phyloP scores from a whole-genome alignment of 257 asterid genomes.

The Fraxinus americana region DNA sequence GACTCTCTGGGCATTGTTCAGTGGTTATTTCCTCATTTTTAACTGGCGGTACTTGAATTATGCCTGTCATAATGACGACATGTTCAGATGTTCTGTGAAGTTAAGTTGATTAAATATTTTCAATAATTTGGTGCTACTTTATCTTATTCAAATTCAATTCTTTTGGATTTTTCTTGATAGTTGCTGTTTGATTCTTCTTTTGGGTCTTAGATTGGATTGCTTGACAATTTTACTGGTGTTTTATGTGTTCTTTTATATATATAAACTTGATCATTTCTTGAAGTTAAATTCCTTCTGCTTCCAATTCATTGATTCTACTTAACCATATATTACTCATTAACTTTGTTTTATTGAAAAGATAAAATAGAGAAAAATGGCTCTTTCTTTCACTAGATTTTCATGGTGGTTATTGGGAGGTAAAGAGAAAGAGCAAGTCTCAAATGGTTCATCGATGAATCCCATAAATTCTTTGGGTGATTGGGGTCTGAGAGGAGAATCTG shows the following conservation, averaged over 20 bases:
- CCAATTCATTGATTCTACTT: conserved; percentile 31
- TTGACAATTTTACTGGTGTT: conserved; percentile 11
- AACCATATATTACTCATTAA: neutral
- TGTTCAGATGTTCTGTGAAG: conserved; percentile 15
- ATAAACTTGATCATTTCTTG: conserved; percentile 12
- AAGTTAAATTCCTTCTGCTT: conserved; percentile 22
- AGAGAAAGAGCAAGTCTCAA: conserved; percentile 68
- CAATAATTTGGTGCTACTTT: conserved; percentile 22
- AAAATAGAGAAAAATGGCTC: conserved; percentile 34
- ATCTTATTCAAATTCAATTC: conserved; percentile 14
- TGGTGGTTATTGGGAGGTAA: conserved; percentile 79
- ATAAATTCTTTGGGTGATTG: conserved; percentile 71
- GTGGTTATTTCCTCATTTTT: conserved; percentile 21
- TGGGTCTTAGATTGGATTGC: conserved; percentile 32
- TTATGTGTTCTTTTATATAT: neutral
- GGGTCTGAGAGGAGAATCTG: conserved; percentile 71
- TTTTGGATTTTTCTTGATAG: conserved; percentile 22
- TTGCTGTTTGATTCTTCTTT: conserved; percentile 22
- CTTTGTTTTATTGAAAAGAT: conserved; percentile 3
- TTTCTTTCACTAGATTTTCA: conserved; percentile 66
- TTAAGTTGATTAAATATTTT: conserved; percentile 1
- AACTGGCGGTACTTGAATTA: conserved; percentile 1
- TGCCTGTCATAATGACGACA: conserved; percentile 12
- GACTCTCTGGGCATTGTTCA: conserved; percentile 21
- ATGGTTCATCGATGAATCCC: conserved; percentile 53